Evolutionary conservation across 2,329 filamentous ascomycete genomes (phyloP).

Genomic region (Mollisia scopiformis): DNA sequence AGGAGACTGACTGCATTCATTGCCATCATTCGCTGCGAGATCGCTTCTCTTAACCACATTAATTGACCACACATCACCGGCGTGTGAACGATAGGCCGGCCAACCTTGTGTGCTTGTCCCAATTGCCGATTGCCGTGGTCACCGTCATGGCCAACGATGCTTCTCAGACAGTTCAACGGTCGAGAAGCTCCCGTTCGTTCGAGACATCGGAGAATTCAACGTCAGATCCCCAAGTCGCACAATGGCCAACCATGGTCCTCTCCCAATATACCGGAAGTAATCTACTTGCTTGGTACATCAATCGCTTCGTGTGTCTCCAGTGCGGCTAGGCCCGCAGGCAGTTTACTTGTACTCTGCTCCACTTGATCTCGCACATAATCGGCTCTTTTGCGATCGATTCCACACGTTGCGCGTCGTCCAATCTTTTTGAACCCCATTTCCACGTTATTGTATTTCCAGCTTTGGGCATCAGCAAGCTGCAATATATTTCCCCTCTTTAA

Average conservation of each 20-base stretch:
- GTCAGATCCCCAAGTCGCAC: not conserved
- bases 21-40: not conserved
- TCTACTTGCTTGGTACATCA: constrained; percentile 4
- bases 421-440: not conserved
- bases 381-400: not conserved
- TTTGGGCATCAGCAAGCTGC: not conserved
- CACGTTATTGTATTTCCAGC: not conserved
- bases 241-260: not conserved
- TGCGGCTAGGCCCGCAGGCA: not conserved
- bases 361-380: not conserved
- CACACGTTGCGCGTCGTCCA: not conserved
- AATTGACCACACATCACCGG: no score
- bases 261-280: not conserved
- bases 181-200: no score
- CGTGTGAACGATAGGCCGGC: no score
- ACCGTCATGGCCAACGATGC: no score
- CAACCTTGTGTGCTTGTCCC: no score
- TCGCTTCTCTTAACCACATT: not conserved
- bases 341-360: not conserved
- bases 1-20: no score
- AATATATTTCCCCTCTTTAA: not conserved
- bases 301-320: not conserved
- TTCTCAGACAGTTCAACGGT: no score
- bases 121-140: no score
- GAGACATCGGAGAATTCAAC: not conserved